Evolutionary conservation across 768 basidiomycete genomes (phyloP).

Genomic region (Phylloporus scabripes): DNA sequence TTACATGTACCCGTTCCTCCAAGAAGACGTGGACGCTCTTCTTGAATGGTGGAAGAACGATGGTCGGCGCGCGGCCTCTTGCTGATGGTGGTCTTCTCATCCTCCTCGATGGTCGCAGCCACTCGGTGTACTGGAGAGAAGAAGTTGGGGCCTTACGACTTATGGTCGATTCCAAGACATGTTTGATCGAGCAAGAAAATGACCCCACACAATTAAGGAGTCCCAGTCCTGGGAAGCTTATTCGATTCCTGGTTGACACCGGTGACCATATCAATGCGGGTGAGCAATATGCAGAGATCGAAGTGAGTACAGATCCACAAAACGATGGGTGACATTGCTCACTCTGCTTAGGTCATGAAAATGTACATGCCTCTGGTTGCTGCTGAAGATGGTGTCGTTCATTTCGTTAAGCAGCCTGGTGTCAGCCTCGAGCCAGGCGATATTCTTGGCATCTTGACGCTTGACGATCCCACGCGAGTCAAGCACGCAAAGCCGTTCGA

Average conservation of each 20-base stretch:
- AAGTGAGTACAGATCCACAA: slow-evolving; percentile 46
- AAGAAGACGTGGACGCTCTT: slow-evolving; percentile 88
- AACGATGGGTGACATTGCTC: background rate
- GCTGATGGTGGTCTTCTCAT: slow-evolving; percentile 94
- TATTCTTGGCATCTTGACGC: slow-evolving; percentile 92
- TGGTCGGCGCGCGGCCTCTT: slow-evolving; percentile 87
- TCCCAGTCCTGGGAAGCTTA: slow-evolving; percentile 94
- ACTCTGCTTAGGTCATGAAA: slow-evolving; percentile 75
- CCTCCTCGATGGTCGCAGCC: slow-evolving; percentile 87
- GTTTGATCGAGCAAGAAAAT: slow-evolving; percentile 98
- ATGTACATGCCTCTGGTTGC: slow-evolving; percentile 99
- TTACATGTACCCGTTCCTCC: slow-evolving; percentile 91
- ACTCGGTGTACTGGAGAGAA: slow-evolving; percentile 97
- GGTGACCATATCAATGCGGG: slow-evolving; percentile 97
- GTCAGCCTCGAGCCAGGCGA: slow-evolving; percentile 96
- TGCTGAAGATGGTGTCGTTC: slow-evolving; percentile 88
- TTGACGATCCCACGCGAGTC: slow-evolving; percentile 94
- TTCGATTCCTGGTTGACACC: slow-evolving; percentile 91
- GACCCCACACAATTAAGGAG: slow-evolving; percentile 96
- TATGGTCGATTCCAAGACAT: slow-evolving; percentile 97
- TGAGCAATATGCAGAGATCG: slow-evolving; percentile 96
- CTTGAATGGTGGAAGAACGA: slow-evolving; percentile 89
- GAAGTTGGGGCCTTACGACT: slow-evolving; percentile 91
- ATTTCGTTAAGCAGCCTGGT: slow-evolving; percentile 97
- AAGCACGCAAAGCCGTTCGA: slow-evolving; percentile 99